Evolutionary conservation across 192 early-diverging fungal genomes (phyloP).

Genomic region (Chytriomyces sp.): DNA sequence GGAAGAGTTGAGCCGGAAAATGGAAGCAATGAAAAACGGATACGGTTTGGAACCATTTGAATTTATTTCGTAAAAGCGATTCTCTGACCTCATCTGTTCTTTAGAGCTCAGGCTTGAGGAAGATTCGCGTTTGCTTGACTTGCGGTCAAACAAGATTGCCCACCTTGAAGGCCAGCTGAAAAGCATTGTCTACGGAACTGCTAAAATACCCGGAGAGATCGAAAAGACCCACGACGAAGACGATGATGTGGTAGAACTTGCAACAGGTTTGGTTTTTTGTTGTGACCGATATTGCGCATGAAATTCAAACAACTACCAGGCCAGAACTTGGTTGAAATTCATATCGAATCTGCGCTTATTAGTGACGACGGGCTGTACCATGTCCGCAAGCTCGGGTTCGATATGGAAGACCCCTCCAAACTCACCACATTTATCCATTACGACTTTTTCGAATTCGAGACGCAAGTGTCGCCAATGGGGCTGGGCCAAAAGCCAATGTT

Average conservation of each 20-base stretch:
- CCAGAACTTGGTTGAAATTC: constrained; percentile 57
- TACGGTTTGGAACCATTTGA: constrained; percentile 48
- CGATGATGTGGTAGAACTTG: constrained; percentile 53
- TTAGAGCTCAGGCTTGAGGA: constrained; percentile 64
- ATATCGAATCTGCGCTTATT: constrained; percentile 51
- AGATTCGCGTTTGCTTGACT: constrained; percentile 53
- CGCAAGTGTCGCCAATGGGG: constrained; percentile 52
- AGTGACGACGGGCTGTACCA: constrained; percentile 40
- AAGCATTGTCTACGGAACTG: constrained; percentile 48
- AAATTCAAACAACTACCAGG: constrained; percentile 31
- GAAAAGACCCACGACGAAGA: constrained; percentile 24
- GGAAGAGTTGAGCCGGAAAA: constrained; percentile 50
- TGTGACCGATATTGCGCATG: not conserved
- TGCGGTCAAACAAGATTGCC: constrained; percentile 57
- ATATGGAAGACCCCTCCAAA: constrained; percentile 22
- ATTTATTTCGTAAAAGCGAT: constrained; percentile 3
- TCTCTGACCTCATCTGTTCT: constrained; percentile 2
- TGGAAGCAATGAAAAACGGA: constrained; percentile 58
- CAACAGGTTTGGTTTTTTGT: constrained; percentile 36
- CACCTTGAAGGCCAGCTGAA: constrained; percentile 58
- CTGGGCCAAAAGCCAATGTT: constrained; percentile 46
- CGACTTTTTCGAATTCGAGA: constrained; percentile 70
- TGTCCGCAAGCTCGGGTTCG: constrained; percentile 38
- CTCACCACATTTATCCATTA: constrained; percentile 53
- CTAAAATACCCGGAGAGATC: constrained; percentile 39